Evolutionary conservation across 352 stramenopile species (phyloP).

Genomic region (Phytophthora palmivora): DNA sequence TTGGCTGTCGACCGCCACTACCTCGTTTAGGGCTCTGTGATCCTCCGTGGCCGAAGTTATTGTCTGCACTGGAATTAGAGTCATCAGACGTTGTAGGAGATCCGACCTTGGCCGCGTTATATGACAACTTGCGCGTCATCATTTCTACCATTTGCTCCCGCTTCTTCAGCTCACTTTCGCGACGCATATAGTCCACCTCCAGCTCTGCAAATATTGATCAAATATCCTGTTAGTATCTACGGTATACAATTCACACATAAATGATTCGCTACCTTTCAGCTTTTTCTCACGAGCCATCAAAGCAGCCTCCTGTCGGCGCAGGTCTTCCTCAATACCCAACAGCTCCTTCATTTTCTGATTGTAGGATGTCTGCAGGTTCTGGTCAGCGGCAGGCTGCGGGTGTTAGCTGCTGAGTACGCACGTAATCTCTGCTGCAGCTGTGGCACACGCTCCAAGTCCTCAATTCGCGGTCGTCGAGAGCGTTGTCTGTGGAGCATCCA

Average conservation of each 20-base stretch:
- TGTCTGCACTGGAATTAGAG: constrained; percentile 80
- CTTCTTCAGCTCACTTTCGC: constrained; percentile 86
- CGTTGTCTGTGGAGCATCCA: constrained; percentile 92
- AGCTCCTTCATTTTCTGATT: constrained; percentile 91
- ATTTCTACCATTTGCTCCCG: constrained; percentile 87
- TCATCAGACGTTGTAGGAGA: constrained; percentile 81
- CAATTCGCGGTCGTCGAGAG: constrained; percentile 81
- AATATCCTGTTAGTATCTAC: neutral
- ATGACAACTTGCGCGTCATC: constrained; percentile 79
- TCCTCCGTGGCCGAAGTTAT: constrained; percentile 63
- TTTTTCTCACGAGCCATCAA: constrained; percentile 88
- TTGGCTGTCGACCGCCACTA: constrained; percentile 30
- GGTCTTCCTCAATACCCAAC: constrained; percentile 83
- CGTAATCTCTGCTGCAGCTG: constrained; percentile 84
- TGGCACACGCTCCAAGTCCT: constrained; percentile 86
- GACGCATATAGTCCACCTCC: constrained; percentile 79
- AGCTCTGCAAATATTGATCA: constrained; percentile 50
- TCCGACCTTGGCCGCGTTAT: constrained; percentile 63
- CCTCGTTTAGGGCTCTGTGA: constrained; percentile 37
- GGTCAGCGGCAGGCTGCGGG: constrained; percentile 48
- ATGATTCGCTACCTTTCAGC: constrained; percentile 60
- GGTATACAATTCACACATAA: neutral
- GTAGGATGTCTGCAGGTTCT: constrained; percentile 82
- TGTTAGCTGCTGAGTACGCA: constrained; percentile 72
- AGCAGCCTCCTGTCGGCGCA: constrained; percentile 84